Evolutionary conservation across 495 filamentous ascomycete species (phyloP), one percentile per base, ranked within the genome.

Genomic region (Penicillium soppii): DNA sequence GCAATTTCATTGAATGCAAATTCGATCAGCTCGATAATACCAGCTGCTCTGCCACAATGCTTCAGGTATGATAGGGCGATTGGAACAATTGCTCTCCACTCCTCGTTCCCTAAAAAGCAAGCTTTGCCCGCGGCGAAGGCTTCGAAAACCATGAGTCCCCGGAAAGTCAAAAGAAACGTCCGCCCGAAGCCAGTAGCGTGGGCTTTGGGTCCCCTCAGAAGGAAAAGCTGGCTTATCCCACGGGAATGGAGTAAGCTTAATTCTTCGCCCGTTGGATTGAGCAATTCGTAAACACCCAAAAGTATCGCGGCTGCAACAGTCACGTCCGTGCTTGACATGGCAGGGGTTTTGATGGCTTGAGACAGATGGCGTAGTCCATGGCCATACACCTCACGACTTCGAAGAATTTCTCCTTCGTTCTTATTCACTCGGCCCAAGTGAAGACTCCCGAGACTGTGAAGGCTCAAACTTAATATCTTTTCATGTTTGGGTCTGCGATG

Each of bases 241-340:
- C 66, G 59, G 3, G 72, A 63, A 49, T 74, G 71, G 10, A 61
- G 51, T 15, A 74, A 49, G 66, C 69, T 74, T 1, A 65, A 61
- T 15, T 59, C 43, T 9, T 54, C 38, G 5, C 46, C 56, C 2
- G 67, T 63, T 1, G 53, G 53, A 35, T 61, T 64, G 19, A 65
- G 42, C 46, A 70, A 40, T 39, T 74, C 70, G 44, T 69, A 74
- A 13, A 66, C 40, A 4, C 58, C 63, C 1, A 73, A 57, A 1
- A 71, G 53, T 17, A 65, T 60, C 0, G 67, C 66, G 1, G 55
- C 59, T 15, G 50, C 62, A 9, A 58, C 59, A 8, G 54, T 61
- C 35, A 35, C 44, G 20, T 69, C 64, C n/a, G 61, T 54, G 27
- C 17, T 21, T 12, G 44, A 54, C 4, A 53, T 42, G 7, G 44